Percentiles rank a stretch among this genome's conserved stretches.
These are phyloP conservation scores for Xylogone sp. DNA, from an alignment of 2,329 filamentous ascomycete species.

Conservation along the genomic window DNA sequence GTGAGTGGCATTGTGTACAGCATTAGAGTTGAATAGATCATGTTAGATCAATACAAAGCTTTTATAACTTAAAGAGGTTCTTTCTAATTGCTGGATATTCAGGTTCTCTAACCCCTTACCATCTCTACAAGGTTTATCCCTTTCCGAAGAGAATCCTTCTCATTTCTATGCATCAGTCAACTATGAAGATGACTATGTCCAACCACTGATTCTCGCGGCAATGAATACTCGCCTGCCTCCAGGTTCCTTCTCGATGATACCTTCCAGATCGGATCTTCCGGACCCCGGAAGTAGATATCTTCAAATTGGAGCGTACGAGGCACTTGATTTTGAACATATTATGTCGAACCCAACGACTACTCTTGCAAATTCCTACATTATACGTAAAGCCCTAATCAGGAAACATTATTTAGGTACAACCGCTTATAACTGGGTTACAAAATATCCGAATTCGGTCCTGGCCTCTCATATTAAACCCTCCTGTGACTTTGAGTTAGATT, in stretches of 20 bases:
- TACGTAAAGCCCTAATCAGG: slow-evolving; percentile 91
- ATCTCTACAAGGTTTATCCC: slow-evolving; percentile 14
- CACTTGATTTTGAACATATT: slow-evolving; percentile 77
- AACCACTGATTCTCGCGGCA: slow-evolving; percentile 77
- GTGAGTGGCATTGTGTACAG: slow-evolving; percentile 58
- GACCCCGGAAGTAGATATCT: slow-evolving; percentile 36
- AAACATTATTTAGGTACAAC: slow-evolving; percentile 92
- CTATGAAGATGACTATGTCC: slow-evolving; percentile 86
- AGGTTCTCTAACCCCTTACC: slow-evolving; percentile 13
- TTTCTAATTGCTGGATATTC: slow-evolving; percentile 18
- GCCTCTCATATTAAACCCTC: slow-evolving; percentile 68
- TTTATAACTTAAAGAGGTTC: background rate
- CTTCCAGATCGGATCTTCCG: slow-evolving; percentile 35
- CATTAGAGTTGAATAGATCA: slow-evolving; percentile 25
- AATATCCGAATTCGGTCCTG: slow-evolving; percentile 71
- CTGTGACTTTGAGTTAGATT: slow-evolving; percentile 91
- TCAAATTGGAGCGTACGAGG: slow-evolving; percentile 84
- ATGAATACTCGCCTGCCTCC: slow-evolving; percentile 58
- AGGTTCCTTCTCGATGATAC: slow-evolving; percentile 51
- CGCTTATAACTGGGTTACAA: slow-evolving; percentile 79
- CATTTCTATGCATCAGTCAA: slow-evolving; percentile 69
- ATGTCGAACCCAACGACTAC: slow-evolving; percentile 56
- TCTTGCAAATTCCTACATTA: slow-evolving; percentile 85
- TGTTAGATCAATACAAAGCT: slow-evolving; percentile 27
- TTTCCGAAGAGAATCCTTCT: slow-evolving; percentile 24